Conservation (phyloP, 2,329 filamentous ascomycete species). For the Aspergillus sp. region DNA sequence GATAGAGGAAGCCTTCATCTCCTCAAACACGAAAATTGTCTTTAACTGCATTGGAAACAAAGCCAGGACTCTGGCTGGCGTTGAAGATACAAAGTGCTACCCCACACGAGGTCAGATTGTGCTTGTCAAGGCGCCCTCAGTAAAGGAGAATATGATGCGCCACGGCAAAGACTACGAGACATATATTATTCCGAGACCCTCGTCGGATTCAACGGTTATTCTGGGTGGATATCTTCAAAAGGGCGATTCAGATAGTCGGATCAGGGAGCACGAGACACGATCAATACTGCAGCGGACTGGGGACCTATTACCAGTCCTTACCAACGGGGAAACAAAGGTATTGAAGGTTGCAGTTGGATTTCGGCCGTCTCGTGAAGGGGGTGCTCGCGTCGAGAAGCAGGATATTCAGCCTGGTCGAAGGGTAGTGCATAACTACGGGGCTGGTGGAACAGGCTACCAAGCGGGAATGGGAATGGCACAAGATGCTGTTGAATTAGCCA, state of each 20-base stretch:
- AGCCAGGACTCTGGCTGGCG: slow-evolving; percentile 40
- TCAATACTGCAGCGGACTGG: slow-evolving; percentile 45
- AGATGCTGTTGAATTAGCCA: slow-evolving; percentile 18
- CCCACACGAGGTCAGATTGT: slow-evolving; percentile 50
- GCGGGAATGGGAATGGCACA: slow-evolving; percentile 34
- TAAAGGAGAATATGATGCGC: slow-evolving; percentile 45
- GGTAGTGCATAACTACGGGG: slow-evolving; percentile 43
- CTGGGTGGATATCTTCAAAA: slow-evolving; percentile 45
- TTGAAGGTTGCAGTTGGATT: slow-evolving; percentile 37
- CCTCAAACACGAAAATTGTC: background rate
- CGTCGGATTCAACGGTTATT: slow-evolving; percentile 43
- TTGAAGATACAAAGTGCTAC: slow-evolving; percentile 46
- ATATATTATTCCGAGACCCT: slow-evolving; percentile 46
- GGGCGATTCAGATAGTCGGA: slow-evolving; percentile 19
- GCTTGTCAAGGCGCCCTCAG: slow-evolving; percentile 38
- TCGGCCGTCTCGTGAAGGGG: slow-evolving; percentile 25
- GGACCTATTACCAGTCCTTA: slow-evolving; percentile 38
- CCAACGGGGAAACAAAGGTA: slow-evolving; percentile 31
- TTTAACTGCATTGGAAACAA: slow-evolving; percentile 36
- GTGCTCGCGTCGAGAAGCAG: slow-evolving; percentile 23
- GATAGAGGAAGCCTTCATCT: background rate
- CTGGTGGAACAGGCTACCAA: slow-evolving; percentile 53
- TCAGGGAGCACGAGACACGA: slow-evolving; percentile 36
- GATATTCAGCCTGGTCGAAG: background rate
- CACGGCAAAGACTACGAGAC: slow-evolving; percentile 48